Conservation (phyloP, 2,329 filamentous ascomycete species). For the Colletotrichum caudatum region DNA sequence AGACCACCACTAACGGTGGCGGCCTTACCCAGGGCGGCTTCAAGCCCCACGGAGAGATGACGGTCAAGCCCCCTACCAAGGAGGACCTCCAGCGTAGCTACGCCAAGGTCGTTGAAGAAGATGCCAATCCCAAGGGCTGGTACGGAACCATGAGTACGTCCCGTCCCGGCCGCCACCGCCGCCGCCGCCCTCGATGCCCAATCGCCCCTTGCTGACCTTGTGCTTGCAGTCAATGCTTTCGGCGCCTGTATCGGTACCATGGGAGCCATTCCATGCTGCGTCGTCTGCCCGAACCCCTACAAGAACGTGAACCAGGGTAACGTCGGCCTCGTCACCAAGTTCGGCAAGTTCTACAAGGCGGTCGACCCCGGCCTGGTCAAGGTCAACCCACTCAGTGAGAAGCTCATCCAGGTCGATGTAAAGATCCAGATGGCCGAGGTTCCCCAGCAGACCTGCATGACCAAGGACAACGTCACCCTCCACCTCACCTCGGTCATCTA, state of each 20-base stretch:
- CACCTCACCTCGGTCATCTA: slow-evolving; percentile 97
- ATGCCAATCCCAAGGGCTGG: slow-evolving; percentile 83
- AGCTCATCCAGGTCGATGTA: slow-evolving; percentile 91
- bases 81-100: slow-evolving; percentile 90
- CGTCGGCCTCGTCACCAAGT: slow-evolving; percentile 95
- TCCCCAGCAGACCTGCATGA: slow-evolving; percentile 97
- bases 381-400: slow-evolving; percentile 95
- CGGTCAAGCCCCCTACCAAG: slow-evolving; percentile 82
- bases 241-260: slow-evolving; percentile 80
- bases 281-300: slow-evolving; percentile 95
- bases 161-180: too few relatives aligned
- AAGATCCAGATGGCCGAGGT: slow-evolving; percentile 98
- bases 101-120: slow-evolving; percentile 72
- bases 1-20: slow-evolving; percentile 41
- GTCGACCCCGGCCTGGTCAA: slow-evolving; percentile 97
- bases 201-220: slow-evolving; percentile 23
- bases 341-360: slow-evolving; percentile 93
- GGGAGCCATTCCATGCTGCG: slow-evolving; percentile 91
- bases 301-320: slow-evolving; percentile 93
- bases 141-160: slow-evolving; percentile 86
- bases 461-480: slow-evolving; percentile 97
- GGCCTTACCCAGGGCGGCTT: slow-evolving; percentile 54
- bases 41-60: slow-evolving; percentile 67
- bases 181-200: neutral
- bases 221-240: slow-evolving; percentile 72